Conservation (phyloP, 2,329 filamentous ascomycete genomes). For the Thielaviopsis punctulata region DNA sequence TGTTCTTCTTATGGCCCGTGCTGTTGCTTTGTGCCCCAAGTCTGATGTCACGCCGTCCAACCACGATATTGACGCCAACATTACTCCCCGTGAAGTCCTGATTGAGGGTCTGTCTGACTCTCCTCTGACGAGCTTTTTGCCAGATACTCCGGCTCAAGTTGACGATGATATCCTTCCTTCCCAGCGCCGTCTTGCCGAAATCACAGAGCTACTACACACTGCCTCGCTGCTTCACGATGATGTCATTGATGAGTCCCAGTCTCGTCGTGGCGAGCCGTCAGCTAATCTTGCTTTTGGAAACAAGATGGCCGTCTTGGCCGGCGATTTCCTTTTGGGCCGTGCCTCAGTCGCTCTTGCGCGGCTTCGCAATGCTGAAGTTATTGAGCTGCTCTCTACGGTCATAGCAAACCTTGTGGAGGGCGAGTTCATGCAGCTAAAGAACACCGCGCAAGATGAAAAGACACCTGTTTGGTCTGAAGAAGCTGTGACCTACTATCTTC, state of each 20-base stretch:
- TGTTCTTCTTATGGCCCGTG: constrained; percentile 89
- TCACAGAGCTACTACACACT: constrained; percentile 93
- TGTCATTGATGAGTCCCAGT: constrained; percentile 84
- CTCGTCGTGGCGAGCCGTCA: constrained; percentile 66
- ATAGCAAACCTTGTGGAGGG: constrained; percentile 96
- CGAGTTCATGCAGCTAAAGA: constrained; percentile 99
- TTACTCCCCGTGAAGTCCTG: constrained; percentile 42
- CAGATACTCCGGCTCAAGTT: constrained; percentile 20
- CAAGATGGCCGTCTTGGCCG: constrained; percentile 95
- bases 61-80: constrained; percentile 32
- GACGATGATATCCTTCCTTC: constrained; percentile 69
- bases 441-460: constrained; percentile 75
- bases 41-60: constrained; percentile 19
- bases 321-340: constrained; percentile 86
- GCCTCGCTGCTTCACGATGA: constrained; percentile 94
- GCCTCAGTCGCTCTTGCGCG: constrained; percentile 87
- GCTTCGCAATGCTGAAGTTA: constrained; percentile 81
- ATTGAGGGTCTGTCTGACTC: constrained; percentile 59
- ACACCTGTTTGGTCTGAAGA: constrained; percentile 77
- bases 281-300: constrained; percentile 95
- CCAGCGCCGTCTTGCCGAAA: constrained; percentile 82
- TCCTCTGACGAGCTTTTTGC: constrained; percentile 26
- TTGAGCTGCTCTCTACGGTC: constrained; percentile 84
- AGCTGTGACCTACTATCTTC: constrained; percentile 79
- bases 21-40: constrained; percentile 65